Percentiles rank a stretch among this genome's conserved stretches.
phyloP scores from a whole-genome alignment of 345 rosid species.

The Eucalyptus camaldulensis region DNA sequence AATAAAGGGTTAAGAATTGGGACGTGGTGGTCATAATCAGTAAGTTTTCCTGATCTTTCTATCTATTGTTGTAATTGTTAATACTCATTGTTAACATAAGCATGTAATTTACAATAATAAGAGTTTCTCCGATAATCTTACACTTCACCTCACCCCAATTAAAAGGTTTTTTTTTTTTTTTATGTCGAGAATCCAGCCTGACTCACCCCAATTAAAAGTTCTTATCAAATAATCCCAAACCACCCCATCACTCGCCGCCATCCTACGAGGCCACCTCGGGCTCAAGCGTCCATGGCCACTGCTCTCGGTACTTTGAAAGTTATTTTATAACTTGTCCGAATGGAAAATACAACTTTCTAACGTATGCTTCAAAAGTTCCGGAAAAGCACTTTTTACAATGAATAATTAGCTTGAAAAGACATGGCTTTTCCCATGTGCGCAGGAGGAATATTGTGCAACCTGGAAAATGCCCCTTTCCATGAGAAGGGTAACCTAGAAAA shows the following conservation, averaged over 20 bases:
- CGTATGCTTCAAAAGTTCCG: background rate
- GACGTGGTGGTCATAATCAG: background rate
- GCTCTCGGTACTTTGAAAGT: background rate
- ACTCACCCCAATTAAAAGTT: background rate
- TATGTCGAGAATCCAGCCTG: accelerated
- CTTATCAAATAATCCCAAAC: background rate
- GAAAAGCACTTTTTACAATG: background rate
- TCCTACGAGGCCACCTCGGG: background rate
- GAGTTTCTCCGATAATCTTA: background rate
- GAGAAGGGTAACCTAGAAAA: background rate
- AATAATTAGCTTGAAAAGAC: background rate
- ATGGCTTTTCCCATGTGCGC: background rate
- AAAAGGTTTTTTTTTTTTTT: too few relatives aligned
- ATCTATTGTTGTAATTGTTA: background rate
- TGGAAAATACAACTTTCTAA: background rate
- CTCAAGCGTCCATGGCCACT: background rate
- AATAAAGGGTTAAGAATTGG: background rate
- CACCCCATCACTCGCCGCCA: background rate
- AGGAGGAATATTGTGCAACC: background rate
- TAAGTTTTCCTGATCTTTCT: background rate
- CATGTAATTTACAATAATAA: background rate
- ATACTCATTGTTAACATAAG: background rate
- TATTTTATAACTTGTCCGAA: background rate
- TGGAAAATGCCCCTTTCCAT: background rate
- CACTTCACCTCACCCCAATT: background rate